phyloP scores from a whole-genome alignment of 768 basidiomycete species.

The Sarcodon aspratus region DNA sequence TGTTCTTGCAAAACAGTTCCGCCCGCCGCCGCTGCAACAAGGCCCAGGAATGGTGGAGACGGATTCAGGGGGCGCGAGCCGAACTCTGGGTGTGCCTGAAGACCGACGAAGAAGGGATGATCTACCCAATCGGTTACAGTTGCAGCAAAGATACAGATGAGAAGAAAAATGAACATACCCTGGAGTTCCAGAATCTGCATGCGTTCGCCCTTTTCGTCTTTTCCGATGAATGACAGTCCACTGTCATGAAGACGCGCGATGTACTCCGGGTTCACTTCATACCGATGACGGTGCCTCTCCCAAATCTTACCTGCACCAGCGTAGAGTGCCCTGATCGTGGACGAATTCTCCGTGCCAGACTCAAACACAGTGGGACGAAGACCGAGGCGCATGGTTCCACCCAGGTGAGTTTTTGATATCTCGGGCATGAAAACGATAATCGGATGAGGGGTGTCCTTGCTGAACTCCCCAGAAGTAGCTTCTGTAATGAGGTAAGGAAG shows the following conservation, averaged over 20 bases:
- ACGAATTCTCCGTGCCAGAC: constrained; percentile 55
- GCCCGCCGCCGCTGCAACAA: constrained; percentile 73
- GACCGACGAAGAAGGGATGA: constrained; percentile 87
- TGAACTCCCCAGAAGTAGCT: constrained; percentile 82
- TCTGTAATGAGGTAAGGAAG: constrained; percentile 27
- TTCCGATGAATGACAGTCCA: constrained; percentile 74
- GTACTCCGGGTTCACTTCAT: constrained; percentile 90
- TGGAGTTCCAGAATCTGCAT: constrained; percentile 93
- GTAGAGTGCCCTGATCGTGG: constrained; percentile 68
- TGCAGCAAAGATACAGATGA: neutral
- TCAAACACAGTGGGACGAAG: constrained; percentile 92
- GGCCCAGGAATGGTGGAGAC: constrained; percentile 93
- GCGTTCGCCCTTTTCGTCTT: constrained; percentile 91
- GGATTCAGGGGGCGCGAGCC: constrained; percentile 97
- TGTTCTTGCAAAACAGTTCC: constrained; percentile 54
- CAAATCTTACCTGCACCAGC: constrained; percentile 74
- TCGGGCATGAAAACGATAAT: constrained; percentile 98
- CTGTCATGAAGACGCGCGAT: constrained; percentile 59
- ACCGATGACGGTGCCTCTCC: constrained; percentile 94
- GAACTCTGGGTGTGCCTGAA: constrained; percentile 98
- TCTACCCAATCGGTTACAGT: constrained; percentile 29
- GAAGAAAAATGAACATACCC: constrained; percentile 33
- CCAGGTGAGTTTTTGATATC: constrained; percentile 95
- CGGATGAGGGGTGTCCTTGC: constrained; percentile 46
- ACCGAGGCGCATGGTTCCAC: constrained; percentile 99